Conservation (phyloP, 179 eudicot genomes). For the Silene noctiflora region DNA sequence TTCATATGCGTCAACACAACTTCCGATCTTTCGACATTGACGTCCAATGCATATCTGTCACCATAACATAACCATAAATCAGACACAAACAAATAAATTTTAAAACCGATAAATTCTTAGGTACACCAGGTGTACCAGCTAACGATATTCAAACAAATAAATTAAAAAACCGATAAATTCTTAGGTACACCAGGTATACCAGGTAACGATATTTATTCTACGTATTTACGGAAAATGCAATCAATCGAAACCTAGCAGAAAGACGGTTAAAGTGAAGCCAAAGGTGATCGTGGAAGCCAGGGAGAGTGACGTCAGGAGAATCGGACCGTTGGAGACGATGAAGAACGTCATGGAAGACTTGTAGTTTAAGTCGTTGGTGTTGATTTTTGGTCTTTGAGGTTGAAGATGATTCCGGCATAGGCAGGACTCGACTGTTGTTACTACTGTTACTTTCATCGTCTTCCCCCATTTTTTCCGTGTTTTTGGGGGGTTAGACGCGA, state of each 20-base stretch:
- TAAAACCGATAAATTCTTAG: background rate
- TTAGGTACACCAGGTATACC: too few species aligned
- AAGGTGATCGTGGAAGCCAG: conserved; percentile 65
- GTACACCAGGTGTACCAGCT: background rate
- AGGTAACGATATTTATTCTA: too few species aligned
- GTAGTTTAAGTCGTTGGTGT: conserved; percentile 44
- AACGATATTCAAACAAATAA: too few species aligned
- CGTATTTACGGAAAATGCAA: background rate
- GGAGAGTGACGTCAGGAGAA: conserved; percentile 39
- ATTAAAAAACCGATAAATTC: too few species aligned
- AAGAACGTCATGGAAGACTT: conserved; percentile 62
- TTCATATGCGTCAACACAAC: conserved; percentile 75
- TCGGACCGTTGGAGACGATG: conserved; percentile 40
- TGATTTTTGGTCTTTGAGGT: conserved; percentile 26
- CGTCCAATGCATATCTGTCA: conserved; percentile 73
- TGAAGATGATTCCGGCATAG: conserved; percentile 18
- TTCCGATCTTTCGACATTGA: conserved; percentile 72
- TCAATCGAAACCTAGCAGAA: conserved; percentile 48
- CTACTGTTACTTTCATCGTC: conserved; percentile 66
- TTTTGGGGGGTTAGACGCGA: background rate
- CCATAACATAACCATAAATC: background rate
- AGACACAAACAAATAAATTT: background rate
- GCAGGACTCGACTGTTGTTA: conserved; percentile 23
- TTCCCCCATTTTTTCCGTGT: conserved; percentile 31
- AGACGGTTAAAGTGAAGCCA: conserved; percentile 78